Base-by-base conservation (phyloP, 192 early-diverging fungal genomes). In the Fimicolochytrium jonesii region DNA sequence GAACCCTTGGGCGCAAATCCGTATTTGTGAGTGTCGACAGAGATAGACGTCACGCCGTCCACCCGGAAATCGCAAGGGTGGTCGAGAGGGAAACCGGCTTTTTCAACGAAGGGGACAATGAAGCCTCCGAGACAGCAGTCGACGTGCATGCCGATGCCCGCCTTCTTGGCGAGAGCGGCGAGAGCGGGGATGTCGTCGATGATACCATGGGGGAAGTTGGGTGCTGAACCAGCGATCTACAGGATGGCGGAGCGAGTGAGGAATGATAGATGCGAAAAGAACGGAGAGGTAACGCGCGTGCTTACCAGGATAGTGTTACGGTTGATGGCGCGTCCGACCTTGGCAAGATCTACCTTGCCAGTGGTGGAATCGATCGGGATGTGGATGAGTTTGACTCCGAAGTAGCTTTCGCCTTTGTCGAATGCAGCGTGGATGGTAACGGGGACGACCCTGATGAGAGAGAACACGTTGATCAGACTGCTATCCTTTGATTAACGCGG, bases 1-100 rank as follows among this genome's bases (percentile, higher is more conserved):
- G 90, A 89, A n/a, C 95, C 95, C 83, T 98, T 98, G 41, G 95
- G 93, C 0, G 95, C 95, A 74, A 98, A 98, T 23, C 95, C 95
- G 64, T 98, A 98, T 79, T 98, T 98, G 85, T 98, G 95, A 0
- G 94, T 92, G 75, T 98, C 95, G 67, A 89, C 91, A 6, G 92
- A 94, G 60, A 98, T 94, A 32, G 91, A 89, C 0, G 94, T 98
- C 20, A 98, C 92, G 34, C 93, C 93, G 4, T 87, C 83, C 15
- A 96, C 74, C 39, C 93, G 77, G 77, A 95, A 94, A 68, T 98
- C 95, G 69, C 90, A 89, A 15, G 72, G 74, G 47, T 83, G 77
- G 3, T 82, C 66, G 46, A 90, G 80, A 22, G 90, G 87, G 76
- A 90, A 92, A 20, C 94, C 94, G 13, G 94, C 92, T 71, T 92